Base-by-base conservation (phyloP, 768 basidiomycete species). In the Leccinum uliginosum region DNA sequence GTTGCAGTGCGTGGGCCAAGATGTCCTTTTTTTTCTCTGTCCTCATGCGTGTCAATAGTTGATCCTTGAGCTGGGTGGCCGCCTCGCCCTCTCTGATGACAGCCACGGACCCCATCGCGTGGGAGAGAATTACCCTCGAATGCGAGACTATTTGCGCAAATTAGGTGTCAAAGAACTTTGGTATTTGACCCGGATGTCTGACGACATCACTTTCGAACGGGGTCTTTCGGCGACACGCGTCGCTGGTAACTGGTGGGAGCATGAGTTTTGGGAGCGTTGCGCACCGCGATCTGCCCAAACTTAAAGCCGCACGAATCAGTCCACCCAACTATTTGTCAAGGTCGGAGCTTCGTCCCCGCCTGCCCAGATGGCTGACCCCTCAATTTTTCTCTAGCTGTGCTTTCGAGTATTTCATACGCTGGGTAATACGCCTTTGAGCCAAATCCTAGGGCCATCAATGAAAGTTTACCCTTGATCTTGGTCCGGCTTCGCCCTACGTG, bases 51-150 rank as follows among this genome's bases (percentile, higher is more conserved):
- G 34, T 48, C 14, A 53, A 27, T 67, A 98, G 96, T 65, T 88
- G 23, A 89, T 98, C 55, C 62, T 83, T n/a, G 67, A 77, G 44
- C 71, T 78, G 49, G 82, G 80, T 10, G 97, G 95, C 3, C 82
- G 83, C 23, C 83, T 97, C 60, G 82, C 87, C 19, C 78, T 99
- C 26, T 98, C 96, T 6, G 97, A 98, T 68, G 97, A 98, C 73
- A 95, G 94, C 52, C 97, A 99, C 65, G 93, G 92, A 1, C 89
- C 93, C 2, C 83, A 84, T 29, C 84, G 84, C 9, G 93, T 98
- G 53, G 94, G 93, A 0, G 76, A 93, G 56, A 93, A 98, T 71
- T 99, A 98, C 64, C 66, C 74, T 54, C 77, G 80, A 19, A 71
- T 89, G 59, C 76, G 75, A 48, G 76, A 78, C 11, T 98, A 98